phyloP scores from a whole-genome alignment of 2,329 filamentous ascomycete genomes.

The Ambrosiella beaveri region DNA sequence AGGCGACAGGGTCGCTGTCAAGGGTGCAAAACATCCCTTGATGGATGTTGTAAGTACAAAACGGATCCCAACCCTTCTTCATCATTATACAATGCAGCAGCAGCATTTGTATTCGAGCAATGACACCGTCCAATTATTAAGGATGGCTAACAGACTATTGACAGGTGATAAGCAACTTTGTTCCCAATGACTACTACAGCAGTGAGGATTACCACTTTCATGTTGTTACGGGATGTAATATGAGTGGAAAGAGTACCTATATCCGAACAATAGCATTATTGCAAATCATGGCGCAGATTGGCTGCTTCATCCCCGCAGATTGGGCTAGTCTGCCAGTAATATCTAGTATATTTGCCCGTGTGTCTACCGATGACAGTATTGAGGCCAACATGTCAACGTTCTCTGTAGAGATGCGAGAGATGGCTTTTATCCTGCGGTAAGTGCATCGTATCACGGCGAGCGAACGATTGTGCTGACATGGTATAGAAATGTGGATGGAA shows the following conservation, averaged over 20 bases:
- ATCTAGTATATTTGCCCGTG: constrained; percentile 69
- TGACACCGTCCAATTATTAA: not conserved
- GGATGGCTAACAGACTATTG: not conserved
- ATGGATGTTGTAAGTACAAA: constrained; percentile 40
- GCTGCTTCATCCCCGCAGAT: constrained; percentile 72
- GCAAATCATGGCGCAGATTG: constrained; percentile 85
- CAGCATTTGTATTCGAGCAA: not conserved
- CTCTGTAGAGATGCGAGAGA: constrained; percentile 87
- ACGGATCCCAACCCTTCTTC: not conserved
- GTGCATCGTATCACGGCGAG: not conserved
- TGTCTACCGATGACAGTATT: constrained; percentile 74
- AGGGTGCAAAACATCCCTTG: constrained; percentile 61
- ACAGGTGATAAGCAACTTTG: constrained; percentile 37
- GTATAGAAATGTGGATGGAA: constrained; percentile 51
- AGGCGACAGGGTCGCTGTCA: constrained; percentile 51
- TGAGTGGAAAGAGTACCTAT: constrained; percentile 96
- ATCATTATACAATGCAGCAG: not conserved
- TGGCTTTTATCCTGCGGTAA: constrained; percentile 69
- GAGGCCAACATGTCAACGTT: constrained; percentile 89
- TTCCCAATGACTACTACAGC: constrained; percentile 84
- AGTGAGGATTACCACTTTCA: constrained; percentile 70
- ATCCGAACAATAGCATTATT: constrained; percentile 72
- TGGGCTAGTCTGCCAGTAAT: constrained; percentile 70
- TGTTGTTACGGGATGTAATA: constrained; percentile 89
- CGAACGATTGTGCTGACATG: not conserved